Percentiles rank a stretch among this genome's conserved stretches.
Conservation (phyloP, 345 rosid genomes). For the Streptanthus diversifolius region DNA sequence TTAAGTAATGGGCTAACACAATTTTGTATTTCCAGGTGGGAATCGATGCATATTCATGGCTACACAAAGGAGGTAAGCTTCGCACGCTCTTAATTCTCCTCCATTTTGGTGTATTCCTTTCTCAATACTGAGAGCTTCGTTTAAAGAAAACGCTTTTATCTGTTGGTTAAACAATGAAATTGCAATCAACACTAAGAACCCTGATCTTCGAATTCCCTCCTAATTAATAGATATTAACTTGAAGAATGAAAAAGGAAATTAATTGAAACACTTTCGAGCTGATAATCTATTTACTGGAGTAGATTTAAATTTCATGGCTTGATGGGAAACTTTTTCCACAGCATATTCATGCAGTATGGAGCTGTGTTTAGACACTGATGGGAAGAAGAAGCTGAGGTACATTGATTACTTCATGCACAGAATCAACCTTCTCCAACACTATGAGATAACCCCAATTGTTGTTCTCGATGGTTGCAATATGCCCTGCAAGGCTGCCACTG, state of each 20-base stretch:
- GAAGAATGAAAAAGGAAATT: not conserved
- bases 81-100: not conserved
- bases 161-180: not conserved
- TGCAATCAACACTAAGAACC: not conserved
- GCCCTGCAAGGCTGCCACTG: conserved; percentile 77
- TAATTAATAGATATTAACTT: not conserved
- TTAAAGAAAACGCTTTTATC: not conserved
- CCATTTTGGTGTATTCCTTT: not conserved
- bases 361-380: conserved; percentile 62
- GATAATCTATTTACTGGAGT: not conserved
- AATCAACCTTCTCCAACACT: conserved; percentile 60
- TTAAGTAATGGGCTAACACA: not conserved
- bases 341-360: conserved; percentile 98
- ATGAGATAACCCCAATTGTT: conserved; percentile 67
- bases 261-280: not conserved
- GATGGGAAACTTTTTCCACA: conserved; percentile 22
- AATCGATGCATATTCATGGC: conserved; percentile 92
- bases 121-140: not conserved
- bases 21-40: conserved; percentile 62
- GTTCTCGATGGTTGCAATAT: conserved; percentile 81
- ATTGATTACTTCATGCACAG: conserved; percentile 81
- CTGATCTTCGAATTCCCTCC: not conserved
- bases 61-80: conserved; percentile 83
- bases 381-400: conserved; percentile 61
- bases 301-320: conserved; percentile 7